These are phyloP conservation scores for Capsella rubella DNA, from an alignment of 441 rosid genomes.

Conservation along the genomic window DNA sequence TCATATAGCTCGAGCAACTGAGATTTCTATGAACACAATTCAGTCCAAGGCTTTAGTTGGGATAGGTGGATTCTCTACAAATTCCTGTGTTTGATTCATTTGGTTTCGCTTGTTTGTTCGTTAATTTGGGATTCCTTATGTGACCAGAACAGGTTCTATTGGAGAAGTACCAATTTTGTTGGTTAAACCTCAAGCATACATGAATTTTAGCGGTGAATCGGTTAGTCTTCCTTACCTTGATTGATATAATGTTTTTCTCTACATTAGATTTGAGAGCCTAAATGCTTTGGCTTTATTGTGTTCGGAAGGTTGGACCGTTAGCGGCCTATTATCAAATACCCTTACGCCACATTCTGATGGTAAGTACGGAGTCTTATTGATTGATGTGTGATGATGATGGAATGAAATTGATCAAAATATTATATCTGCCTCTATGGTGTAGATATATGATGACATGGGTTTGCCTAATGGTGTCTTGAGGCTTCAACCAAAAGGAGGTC, in stretches of 20 bases:
- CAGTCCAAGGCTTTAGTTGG: slow-evolving; percentile 89
- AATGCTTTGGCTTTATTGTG: neutral
- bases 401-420: neutral
- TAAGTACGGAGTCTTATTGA: slow-evolving; percentile 32
- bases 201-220: slow-evolving; percentile 92
- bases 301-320: slow-evolving; percentile 78
- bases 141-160: slow-evolving; percentile 74
- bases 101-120: neutral
- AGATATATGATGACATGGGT: slow-evolving; percentile 90
- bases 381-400: slow-evolving; percentile 16
- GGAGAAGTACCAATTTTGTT: slow-evolving; percentile 86
- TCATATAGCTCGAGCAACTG: slow-evolving; percentile 57
- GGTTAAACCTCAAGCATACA: slow-evolving; percentile 87
- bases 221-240: slow-evolving; percentile 52
- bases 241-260: neutral
- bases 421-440: slow-evolving; percentile 8
- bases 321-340: slow-evolving; percentile 89
- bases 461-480: slow-evolving; percentile 82
- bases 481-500: slow-evolving; percentile 88
- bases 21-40: slow-evolving; percentile 70
- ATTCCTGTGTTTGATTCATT: neutral
- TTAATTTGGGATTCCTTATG: slow-evolving; percentile 41
- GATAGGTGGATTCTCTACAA: slow-evolving; percentile 76
- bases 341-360: slow-evolving; percentile 82
- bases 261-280: neutral